A percentile compares a stretch with the other conserved stretches of the same genome.
Evolutionary conservation across 345 rosid species (phyloP).

Genomic region (Fremontodendron californicum): DNA sequence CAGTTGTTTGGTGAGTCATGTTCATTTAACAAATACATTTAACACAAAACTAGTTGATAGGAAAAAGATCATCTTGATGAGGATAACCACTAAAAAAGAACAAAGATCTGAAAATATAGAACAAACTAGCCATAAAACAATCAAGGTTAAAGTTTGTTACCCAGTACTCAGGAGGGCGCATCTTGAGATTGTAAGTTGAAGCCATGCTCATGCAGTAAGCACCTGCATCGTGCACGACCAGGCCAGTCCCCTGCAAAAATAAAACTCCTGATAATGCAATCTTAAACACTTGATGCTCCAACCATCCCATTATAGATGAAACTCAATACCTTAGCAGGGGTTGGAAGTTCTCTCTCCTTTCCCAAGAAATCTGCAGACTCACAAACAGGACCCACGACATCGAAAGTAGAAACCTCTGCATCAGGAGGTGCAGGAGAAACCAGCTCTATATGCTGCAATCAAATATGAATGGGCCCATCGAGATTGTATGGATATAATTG

Average conservation of each 20-base stretch:
- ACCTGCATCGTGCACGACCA: slow-evolving; percentile 97
- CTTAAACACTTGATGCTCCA: neutral
- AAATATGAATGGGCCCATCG: slow-evolving; percentile 6
- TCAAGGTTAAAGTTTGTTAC: slow-evolving; percentile 32
- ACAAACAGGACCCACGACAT: slow-evolving; percentile 97
- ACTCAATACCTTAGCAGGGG: slow-evolving; percentile 63
- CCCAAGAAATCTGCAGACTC: slow-evolving; percentile 99
- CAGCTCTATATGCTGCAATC: slow-evolving; percentile 84
- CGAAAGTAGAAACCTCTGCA: slow-evolving; percentile 65
- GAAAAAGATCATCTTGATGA: neutral
- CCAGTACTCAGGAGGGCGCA: slow-evolving; percentile 99
- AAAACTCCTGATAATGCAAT: slow-evolving; percentile 21
- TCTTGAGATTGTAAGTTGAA: slow-evolving; percentile 95
- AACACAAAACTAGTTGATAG: neutral
- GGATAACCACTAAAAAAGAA: neutral
- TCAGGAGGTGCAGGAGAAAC: slow-evolving; percentile 66
- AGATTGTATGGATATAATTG: neutral
- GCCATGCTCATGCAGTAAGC: slow-evolving; percentile 99
- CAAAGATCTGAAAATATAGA: neutral
- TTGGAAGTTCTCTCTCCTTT: slow-evolving; percentile 84
- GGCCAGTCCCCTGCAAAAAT: slow-evolving; percentile 72
- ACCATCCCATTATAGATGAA: neutral
- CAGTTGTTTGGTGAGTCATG: neutral
- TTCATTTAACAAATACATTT: neutral
- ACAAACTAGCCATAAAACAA: neutral